Evolutionary conservation across 2,329 filamentous ascomycete genomes (phyloP).

Genomic region (Sporothrix sp.): DNA sequence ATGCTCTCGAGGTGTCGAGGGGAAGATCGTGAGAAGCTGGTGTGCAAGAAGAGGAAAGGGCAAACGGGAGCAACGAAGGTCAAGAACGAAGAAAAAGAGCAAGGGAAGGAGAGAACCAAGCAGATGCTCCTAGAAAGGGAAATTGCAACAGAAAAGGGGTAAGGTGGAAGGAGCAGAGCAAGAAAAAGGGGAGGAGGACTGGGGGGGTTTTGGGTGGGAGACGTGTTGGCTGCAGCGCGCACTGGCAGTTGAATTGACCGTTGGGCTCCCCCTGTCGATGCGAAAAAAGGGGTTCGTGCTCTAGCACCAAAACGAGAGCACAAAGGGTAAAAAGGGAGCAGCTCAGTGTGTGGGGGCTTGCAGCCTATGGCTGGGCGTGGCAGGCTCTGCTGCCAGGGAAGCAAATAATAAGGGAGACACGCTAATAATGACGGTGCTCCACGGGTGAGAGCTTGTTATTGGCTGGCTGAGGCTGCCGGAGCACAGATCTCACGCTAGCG

Average conservation of each 20-base stretch:
- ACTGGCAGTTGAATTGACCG: conserved; percentile 2
- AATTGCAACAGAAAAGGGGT: conserved; percentile 19
- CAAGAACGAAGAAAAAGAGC: too few species aligned
- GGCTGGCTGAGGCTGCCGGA: conserved; percentile 10
- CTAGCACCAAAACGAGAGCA: conserved; percentile 6
- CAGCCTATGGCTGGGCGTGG: conserved; percentile 1
- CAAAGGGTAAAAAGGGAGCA: conserved; percentile 5
- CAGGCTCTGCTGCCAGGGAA: conserved; percentile 7
- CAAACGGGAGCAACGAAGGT: too few species aligned
- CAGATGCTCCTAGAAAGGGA: conserved; percentile 18
- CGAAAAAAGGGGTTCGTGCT: conserved; percentile 18
- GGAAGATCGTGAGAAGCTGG: conserved; percentile 10
- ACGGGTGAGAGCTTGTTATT: conserved; percentile 8
- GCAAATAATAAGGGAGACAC: conserved; percentile 1
- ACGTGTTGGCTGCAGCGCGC: too few species aligned
- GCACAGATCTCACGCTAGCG: conserved; percentile 14
- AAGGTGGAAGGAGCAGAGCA: conserved; percentile 9
- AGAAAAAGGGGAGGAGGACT: conserved; percentile 5
- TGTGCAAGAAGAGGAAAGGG: background rate
- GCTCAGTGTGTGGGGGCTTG: conserved; percentile 10
- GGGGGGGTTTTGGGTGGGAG: conserved; percentile 3
- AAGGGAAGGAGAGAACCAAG: conserved; percentile 5
- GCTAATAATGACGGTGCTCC: background rate
- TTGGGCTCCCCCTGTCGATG: conserved; percentile 14
- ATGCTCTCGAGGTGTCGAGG: conserved; percentile 8